Evolutionary conservation across 2,329 filamentous ascomycete species (phyloP).

Genomic region (Alternaria incomplexa): DNA sequence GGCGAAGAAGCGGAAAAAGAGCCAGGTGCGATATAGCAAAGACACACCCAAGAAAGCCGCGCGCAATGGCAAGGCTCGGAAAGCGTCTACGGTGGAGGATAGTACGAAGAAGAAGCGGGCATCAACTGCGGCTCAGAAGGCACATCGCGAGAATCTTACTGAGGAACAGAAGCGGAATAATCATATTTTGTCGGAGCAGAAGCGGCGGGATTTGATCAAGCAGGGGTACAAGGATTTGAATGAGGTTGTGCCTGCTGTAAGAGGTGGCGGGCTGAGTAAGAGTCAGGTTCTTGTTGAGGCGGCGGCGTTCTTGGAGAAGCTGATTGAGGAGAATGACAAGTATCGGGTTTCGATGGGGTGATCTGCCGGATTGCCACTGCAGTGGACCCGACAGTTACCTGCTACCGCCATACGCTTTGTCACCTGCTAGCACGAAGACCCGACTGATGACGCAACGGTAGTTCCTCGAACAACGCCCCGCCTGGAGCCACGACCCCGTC

Average conservation of each 20-base stretch:
- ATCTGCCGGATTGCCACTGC: not conserved
- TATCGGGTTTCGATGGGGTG: constrained; percentile 12
- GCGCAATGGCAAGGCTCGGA: constrained; percentile 30
- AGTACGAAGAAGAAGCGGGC: constrained; percentile 35
- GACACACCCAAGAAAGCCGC: constrained; percentile 25
- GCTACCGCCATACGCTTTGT: not conserved
- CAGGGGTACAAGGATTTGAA: constrained; percentile 83
- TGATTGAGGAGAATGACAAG: constrained; percentile 68
- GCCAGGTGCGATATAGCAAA: constrained; percentile 17
- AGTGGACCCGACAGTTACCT: not conserved
- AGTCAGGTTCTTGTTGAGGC: constrained; percentile 78
- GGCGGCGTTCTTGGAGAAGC: constrained; percentile 76
- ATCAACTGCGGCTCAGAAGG: constrained; percentile 32
- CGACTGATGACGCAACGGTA: not conserved
- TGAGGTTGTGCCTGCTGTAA: constrained; percentile 75
- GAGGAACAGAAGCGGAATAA: constrained; percentile 85
- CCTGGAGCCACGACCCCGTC: not conserved
- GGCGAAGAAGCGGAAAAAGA: constrained; percentile 35
- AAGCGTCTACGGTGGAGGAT: constrained; percentile 23
- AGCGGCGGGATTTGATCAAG: constrained; percentile 80
- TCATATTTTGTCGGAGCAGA: constrained; percentile 87
- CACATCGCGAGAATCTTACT: constrained; percentile 64
- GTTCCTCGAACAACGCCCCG: not conserved
- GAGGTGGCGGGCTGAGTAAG: constrained; percentile 79
- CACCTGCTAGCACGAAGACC: not conserved